Percentiles rank a stretch among this genome's conserved stretches.
phyloP scores from a whole-genome alignment of 2,329 filamentous ascomycete genomes.

The Botrytis deweyae region DNA sequence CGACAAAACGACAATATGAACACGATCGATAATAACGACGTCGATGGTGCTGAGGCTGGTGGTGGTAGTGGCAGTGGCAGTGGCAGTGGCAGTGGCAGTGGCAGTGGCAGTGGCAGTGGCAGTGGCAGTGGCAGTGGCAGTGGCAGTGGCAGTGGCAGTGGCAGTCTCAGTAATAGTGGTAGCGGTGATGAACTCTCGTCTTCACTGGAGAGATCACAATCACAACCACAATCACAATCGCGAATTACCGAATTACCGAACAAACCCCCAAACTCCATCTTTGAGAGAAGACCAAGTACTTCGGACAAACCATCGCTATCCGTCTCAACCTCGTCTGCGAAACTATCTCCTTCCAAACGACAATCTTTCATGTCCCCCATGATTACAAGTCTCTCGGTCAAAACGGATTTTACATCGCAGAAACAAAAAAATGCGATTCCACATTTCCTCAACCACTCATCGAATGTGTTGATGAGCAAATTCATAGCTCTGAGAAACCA shows the following conservation, averaged over 20 bases:
- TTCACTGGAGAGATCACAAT: background rate
- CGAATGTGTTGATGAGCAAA: slow-evolving; percentile 8
- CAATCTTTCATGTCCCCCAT: background rate
- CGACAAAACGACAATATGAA: background rate
- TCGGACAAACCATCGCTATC: slow-evolving; percentile 14
- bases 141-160: background rate
- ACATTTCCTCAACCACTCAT: slow-evolving; percentile 1
- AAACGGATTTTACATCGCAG: slow-evolving; percentile 7
- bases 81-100: background rate
- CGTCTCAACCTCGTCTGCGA: slow-evolving; percentile 10
- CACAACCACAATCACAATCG: background rate
- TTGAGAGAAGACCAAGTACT: slow-evolving; percentile 10
- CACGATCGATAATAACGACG: background rate
- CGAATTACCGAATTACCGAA: background rate
- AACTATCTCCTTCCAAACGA: slow-evolving; percentile 6
- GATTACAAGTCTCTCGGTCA: slow-evolving; percentile 8
- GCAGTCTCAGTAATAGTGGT: background rate
- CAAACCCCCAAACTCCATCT: background rate
- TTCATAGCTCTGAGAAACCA: slow-evolving; percentile 22
- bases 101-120: background rate
- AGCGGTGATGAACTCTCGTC: background rate
- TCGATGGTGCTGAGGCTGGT: background rate
- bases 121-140: background rate
- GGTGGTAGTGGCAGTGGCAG: background rate
- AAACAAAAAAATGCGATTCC: slow-evolving; percentile 3